These are phyloP conservation scores for Ceratobasidium theobromae DNA, from an alignment of 1,284 basidiomycete species.

Conservation along the genomic window DNA sequence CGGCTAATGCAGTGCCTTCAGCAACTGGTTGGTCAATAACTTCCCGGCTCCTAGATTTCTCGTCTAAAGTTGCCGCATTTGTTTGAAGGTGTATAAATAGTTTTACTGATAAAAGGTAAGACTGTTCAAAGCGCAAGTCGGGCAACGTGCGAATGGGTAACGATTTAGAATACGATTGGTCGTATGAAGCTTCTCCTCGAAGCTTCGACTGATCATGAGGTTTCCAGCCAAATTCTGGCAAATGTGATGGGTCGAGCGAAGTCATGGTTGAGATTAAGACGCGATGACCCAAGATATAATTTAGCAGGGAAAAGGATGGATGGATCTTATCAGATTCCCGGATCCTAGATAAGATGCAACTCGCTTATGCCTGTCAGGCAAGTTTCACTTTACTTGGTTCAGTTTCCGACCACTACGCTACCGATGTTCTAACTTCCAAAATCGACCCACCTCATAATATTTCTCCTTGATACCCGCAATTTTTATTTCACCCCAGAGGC, in stretches of 20 bases:
- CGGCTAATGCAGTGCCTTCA: conserved; percentile 12
- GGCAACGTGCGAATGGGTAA: conserved; percentile 28
- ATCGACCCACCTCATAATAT: background rate
- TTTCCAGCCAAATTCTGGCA: conserved; percentile 30
- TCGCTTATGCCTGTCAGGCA: conserved; percentile 25
- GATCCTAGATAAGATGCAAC: conserved; percentile 15
- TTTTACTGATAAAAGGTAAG: conserved; percentile 34
- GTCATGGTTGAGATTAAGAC: conserved; percentile 29
- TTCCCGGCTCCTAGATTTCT: background rate
- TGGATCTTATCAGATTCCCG: background rate
- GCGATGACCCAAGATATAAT: background rate
- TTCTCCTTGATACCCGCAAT: conserved; percentile 1
- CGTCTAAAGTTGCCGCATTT: background rate
- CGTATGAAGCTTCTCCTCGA: conserved; percentile 32
- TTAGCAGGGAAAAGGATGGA: background rate
- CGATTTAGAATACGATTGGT: background rate
- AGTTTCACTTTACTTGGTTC: background rate
- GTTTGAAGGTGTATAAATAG: conserved; percentile 31
- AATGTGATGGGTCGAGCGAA: conserved; percentile 33
- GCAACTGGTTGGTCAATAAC: conserved; percentile 10
- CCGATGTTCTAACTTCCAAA: background rate
- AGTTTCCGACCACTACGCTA: background rate
- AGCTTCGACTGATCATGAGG: conserved; percentile 12
- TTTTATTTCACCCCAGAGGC: background rate
- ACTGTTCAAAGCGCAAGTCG: conserved; percentile 37